Percentiles rank a stretch among this genome's conserved stretches.
Conservation (phyloP, 208 protist genomes). For the Leishmania amazonensis region DNA sequence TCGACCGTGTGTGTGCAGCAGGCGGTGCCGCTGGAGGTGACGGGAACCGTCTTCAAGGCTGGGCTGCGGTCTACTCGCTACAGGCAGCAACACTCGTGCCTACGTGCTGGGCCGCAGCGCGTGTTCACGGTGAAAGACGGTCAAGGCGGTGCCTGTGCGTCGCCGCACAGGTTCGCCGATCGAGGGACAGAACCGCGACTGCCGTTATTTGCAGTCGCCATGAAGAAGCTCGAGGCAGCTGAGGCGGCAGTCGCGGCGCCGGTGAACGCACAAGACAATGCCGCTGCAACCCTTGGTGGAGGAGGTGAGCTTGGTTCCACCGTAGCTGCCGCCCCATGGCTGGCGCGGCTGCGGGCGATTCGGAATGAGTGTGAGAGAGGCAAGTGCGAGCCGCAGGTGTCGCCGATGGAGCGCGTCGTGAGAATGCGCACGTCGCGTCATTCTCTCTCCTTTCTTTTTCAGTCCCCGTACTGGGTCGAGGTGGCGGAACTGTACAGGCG, state of each 20-base stretch:
- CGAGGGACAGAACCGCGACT: neutral
- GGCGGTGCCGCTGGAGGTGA: slow-evolving; percentile 45
- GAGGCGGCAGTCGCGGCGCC: neutral
- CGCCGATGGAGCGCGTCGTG: neutral
- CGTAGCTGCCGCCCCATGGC: slow-evolving; percentile 6
- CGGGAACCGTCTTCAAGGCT: slow-evolving; percentile 25
- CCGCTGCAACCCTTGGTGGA: neutral
- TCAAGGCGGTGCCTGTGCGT: neutral
- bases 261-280: neutral
- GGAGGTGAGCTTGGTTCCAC: neutral
- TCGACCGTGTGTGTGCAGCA: slow-evolving; percentile 35
- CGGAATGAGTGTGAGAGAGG: neutral
- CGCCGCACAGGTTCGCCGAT: neutral
- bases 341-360: slow-evolving; percentile 17
- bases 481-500: slow-evolving; percentile 25
- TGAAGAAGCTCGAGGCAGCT: neutral
- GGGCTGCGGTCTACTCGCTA: slow-evolving; percentile 6
- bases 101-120: neutral
- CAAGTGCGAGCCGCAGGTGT: neutral
- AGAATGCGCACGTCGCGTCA: neutral
- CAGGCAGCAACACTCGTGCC: slow-evolving; percentile 15
- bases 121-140: neutral
- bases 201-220: neutral
- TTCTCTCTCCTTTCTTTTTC: slow-evolving; percentile 24
- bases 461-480: slow-evolving; percentile 59